phyloP scores from a whole-genome alignment of 106 monocot species.

The Dendrobium nobile region DNA sequence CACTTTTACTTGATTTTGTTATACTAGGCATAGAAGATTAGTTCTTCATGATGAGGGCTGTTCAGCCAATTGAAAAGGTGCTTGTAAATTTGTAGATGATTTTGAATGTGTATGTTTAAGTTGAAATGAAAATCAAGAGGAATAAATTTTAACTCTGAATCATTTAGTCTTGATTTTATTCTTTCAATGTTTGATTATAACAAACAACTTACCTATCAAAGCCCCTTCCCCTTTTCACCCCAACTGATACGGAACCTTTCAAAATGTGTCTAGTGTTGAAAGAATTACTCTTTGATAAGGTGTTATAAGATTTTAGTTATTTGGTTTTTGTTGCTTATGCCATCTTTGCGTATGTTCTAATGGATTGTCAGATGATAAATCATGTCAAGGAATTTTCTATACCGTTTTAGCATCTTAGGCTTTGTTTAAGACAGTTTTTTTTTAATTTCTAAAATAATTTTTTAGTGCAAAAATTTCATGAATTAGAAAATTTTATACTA shows the following conservation, averaged over 20 bases:
- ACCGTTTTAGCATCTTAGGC: too few relatives aligned
- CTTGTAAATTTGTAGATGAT: constrained; percentile 10
- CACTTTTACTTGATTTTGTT: constrained; percentile 17
- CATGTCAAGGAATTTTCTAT: too few relatives aligned
- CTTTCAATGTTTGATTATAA: background rate
- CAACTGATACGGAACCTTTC: background rate
- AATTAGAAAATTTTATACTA: too few relatives aligned
- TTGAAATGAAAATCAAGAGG: background rate
- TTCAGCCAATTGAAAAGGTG: background rate
- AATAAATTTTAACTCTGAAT: background rate
- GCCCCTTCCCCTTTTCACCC: background rate
- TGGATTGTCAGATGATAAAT: too few relatives aligned
- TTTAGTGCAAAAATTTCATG: too few relatives aligned
- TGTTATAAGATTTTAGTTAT: background rate
- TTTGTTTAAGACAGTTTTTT: too few relatives aligned
- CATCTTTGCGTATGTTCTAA: background rate
- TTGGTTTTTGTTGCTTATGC: background rate
- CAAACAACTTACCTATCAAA: background rate
- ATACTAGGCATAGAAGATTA: background rate
- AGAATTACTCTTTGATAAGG: background rate
- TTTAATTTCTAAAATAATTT: too few relatives aligned
- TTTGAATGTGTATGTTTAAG: background rate
- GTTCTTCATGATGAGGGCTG: background rate
- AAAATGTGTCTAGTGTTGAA: background rate
- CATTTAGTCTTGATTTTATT: background rate